Conservation (phyloP, 1,284 basidiomycete species). For the Anthracocystis panici-leucophaei region DNA sequence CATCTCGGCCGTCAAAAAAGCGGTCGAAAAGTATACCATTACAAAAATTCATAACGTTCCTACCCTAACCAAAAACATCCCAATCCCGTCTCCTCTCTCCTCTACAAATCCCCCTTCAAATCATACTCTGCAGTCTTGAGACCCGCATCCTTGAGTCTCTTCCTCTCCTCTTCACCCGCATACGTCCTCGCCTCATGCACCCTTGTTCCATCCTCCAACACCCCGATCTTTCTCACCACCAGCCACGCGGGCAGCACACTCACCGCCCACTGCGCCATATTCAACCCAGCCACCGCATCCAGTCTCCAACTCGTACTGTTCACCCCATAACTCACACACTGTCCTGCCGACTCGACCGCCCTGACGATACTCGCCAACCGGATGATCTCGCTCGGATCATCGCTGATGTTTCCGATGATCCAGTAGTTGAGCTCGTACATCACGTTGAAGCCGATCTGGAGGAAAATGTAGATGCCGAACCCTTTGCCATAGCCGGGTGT, state of each 20-base stretch:
- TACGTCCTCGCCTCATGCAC: constrained; percentile 55
- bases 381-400: constrained; percentile 60
- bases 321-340: constrained; percentile 66
- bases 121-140: constrained; percentile 39
- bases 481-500: constrained; percentile 58
- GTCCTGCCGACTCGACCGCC: constrained; percentile 63
- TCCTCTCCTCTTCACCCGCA: constrained; percentile 44
- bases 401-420: constrained; percentile 47
- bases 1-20: not conserved
- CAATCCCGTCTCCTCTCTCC: too few relatives aligned
- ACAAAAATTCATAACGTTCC: too few relatives aligned
- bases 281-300: constrained; percentile 62
- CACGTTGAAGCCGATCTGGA: constrained; percentile 62
- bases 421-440: constrained; percentile 67
- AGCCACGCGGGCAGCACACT: constrained; percentile 61
- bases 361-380: constrained; percentile 64
- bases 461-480: constrained; percentile 63
- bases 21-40: too few relatives aligned
- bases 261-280: constrained; percentile 63
- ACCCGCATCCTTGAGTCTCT: constrained; percentile 28
- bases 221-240: constrained; percentile 61
- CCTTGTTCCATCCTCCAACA: constrained; percentile 48
- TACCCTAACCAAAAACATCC: not conserved
- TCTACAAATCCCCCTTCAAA: constrained; percentile 28
- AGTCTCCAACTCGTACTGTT: constrained; percentile 58